Evolutionary conservation across 1,284 basidiomycete species (phyloP), one percentile per base, ranked within the genome.

Genomic region (Termitomyces sp.): DNA sequence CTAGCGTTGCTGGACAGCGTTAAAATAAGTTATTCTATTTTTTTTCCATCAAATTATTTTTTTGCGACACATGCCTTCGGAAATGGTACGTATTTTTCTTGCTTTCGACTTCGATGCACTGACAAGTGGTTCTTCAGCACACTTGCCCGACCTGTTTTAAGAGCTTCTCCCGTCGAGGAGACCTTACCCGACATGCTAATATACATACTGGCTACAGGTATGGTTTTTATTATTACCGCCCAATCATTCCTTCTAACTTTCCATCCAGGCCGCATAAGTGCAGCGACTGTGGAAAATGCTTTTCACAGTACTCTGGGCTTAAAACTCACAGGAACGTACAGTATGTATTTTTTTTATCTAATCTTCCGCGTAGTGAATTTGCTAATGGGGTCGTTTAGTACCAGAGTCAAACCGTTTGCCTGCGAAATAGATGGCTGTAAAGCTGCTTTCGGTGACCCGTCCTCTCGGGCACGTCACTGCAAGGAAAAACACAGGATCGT

Each of bases 251-350:
- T 51, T 12, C 26, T 51, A 15, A 30, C 26, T 17, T 47, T 47
- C 50, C 45, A 60, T 21, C 26, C 26, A 84, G 82, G 48, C 75
- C 76, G 7, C 68, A 79, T 54, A 56, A 63, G 7, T 84, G 83
- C 61, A 56, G 60, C 34, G 64, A 62, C 10, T 86, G 84, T 61
- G 62, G 64, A 6, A 81, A 77, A 59, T 59, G 58, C 1, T 88
- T 88, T 62, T 63, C 74, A 10, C 84, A 87, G 64, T 63, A 60
- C 34, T 78, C 78, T 2, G 81, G 75, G 7, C 67, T 87, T 43
- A 79, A 78, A 53, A 82, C 78, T 1, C 86, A 88, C 58, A 56
- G 58, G 50, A 86, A 86, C 54, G 72, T 70, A 24, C 86, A 86
- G 86, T 88, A 66, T 56, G 79, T 61, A 6, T 42, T 52, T 57